phyloP scores from a whole-genome alignment of 2,329 filamentous ascomycete genomes.

The Aureobasidium pullulans region DNA sequence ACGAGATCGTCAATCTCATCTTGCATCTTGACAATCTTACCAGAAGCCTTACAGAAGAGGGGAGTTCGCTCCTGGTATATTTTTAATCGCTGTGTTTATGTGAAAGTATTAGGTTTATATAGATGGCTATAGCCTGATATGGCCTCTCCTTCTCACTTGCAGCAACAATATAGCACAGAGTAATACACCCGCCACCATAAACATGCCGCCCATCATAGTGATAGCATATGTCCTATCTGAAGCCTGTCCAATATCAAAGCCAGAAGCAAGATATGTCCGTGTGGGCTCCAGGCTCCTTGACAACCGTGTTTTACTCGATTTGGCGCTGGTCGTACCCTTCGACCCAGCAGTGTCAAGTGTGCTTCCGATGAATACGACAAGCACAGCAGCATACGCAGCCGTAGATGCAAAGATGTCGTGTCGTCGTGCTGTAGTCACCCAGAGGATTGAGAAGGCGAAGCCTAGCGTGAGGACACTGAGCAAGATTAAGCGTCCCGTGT shows the following conservation, averaged over 20 bases:
- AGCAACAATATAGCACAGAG: background rate
- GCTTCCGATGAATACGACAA: conserved; percentile 53
- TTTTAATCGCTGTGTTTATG: too few species aligned
- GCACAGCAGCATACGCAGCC: conserved; percentile 30
- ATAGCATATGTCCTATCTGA: background rate
- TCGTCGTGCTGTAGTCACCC: background rate
- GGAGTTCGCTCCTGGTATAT: too few species aligned
- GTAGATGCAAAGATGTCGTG: conserved; percentile 1
- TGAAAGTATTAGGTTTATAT: background rate
- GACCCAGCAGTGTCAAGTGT: background rate
- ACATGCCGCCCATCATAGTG: background rate
- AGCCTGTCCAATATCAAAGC: background rate
- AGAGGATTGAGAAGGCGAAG: background rate
- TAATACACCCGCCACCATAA: background rate
- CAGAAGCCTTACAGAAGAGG: too few species aligned
- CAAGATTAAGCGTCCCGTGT: background rate
- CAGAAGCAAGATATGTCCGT: background rate
- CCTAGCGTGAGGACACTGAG: background rate
- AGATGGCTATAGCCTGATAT: background rate
- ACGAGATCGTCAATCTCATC: too few species aligned
- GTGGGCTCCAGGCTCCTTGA: background rate
- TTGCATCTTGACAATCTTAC: too few species aligned
- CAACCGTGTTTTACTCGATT: background rate
- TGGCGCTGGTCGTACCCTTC: background rate
- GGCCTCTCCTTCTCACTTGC: background rate